Evolutionary conservation across 208 protist species (phyloP).

Genomic region (Eutreptiella sp.): DNA sequence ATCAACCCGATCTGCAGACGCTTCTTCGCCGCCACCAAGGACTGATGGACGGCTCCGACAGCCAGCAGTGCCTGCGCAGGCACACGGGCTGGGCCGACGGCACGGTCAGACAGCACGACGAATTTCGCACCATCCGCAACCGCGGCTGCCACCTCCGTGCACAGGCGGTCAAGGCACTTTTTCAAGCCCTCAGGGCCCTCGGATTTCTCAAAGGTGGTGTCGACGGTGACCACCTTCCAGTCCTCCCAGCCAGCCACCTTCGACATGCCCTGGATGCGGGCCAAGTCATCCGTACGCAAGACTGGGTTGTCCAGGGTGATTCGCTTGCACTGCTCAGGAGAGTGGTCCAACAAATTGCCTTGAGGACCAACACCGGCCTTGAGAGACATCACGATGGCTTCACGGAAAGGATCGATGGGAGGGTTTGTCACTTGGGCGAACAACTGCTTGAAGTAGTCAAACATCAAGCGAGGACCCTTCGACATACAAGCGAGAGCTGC

Average conservation of each 20-base stretch:
- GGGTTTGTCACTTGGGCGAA: slow-evolving; percentile 72
- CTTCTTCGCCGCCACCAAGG: slow-evolving; percentile 48
- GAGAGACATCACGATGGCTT: slow-evolving; percentile 54
- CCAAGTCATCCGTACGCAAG: slow-evolving; percentile 19
- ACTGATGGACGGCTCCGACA: slow-evolving; percentile 62
- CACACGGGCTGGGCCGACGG: neutral
- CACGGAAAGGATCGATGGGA: slow-evolving; percentile 71
- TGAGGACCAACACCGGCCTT: slow-evolving; percentile 43
- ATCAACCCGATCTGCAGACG: slow-evolving; percentile 49
- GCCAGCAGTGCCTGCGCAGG: slow-evolving; percentile 44
- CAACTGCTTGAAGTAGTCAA: slow-evolving; percentile 74
- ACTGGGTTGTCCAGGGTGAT: slow-evolving; percentile 45
- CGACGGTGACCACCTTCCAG: slow-evolving; percentile 33
- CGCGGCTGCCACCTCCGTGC: slow-evolving; percentile 35
- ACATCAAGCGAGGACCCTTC: slow-evolving; percentile 41
- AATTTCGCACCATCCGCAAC: slow-evolving; percentile 43
- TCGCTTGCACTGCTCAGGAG: slow-evolving; percentile 27
- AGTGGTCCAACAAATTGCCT: slow-evolving; percentile 45
- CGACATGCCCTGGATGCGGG: slow-evolving; percentile 25
- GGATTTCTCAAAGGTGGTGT: slow-evolving; percentile 36
- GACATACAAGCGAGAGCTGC: slow-evolving; percentile 54
- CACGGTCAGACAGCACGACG: slow-evolving; percentile 54
- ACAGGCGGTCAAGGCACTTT: slow-evolving; percentile 37
- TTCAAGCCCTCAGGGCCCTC: slow-evolving; percentile 28
- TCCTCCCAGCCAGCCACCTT: neutral